Evolutionary conservation across 441 rosid genomes (phyloP).

Genomic region (Monsonia emarginata): DNA sequence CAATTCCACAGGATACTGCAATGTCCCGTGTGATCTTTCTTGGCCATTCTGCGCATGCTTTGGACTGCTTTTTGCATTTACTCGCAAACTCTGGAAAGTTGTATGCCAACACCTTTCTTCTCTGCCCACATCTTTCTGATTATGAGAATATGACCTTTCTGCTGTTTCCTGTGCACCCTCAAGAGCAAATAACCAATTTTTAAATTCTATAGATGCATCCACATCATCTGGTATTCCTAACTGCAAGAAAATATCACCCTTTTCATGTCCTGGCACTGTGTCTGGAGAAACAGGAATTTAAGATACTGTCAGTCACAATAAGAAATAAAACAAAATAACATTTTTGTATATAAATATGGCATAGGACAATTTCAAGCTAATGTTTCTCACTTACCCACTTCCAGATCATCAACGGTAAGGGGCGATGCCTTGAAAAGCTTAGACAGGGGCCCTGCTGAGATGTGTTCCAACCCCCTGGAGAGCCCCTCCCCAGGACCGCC

Average conservation of each 20-base stretch:
- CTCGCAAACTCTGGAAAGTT: conserved; percentile 50
- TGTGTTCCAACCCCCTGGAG: conserved; percentile 64
- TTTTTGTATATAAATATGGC: background rate
- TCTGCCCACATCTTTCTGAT: conserved; percentile 37
- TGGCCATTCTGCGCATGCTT: conserved; percentile 27
- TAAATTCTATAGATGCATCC: conserved; percentile 65
- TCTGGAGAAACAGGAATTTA: conserved; percentile 27
- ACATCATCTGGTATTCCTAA: conserved; percentile 75
- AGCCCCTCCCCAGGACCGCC: conserved; percentile 91
- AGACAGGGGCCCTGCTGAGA: conserved; percentile 76
- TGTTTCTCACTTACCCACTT: conserved; percentile 36
- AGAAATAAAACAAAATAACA: conserved; percentile 8
- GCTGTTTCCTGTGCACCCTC: conserved; percentile 69
- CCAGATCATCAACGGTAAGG: conserved; percentile 37
- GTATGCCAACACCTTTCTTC: conserved; percentile 94
- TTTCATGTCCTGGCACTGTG: conserved; percentile 35
- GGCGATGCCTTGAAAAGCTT: conserved; percentile 67
- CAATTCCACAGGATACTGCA: conserved; percentile 57
- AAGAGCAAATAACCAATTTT: conserved; percentile 92
- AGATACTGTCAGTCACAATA: conserved; percentile 17
- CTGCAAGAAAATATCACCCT: conserved; percentile 40
- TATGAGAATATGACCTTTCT: conserved; percentile 42
- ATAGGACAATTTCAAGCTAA: background rate
- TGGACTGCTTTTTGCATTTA: conserved; percentile 55
- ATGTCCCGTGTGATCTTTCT: conserved; percentile 28